A percentile compares a stretch with the other conserved stretches of the same genome.
phyloP scores from a whole-genome alignment of 2,329 filamentous ascomycete genomes.

The Tolypocladium tropicale region DNA sequence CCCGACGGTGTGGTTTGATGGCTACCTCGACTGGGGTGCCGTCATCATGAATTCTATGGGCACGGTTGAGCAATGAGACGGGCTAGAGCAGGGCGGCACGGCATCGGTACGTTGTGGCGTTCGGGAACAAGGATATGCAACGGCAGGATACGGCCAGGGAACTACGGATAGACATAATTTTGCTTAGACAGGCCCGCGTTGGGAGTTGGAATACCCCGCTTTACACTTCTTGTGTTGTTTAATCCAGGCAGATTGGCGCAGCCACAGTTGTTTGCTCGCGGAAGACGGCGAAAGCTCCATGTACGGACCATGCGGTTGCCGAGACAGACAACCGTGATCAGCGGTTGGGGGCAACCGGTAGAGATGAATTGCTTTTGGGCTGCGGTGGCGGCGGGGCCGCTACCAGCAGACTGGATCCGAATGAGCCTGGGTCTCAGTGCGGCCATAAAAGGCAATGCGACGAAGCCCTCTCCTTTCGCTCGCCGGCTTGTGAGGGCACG shows the following conservation, averaged over 20 bases:
- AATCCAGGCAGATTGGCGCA: background rate
- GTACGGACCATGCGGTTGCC: background rate
- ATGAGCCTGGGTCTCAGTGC: background rate
- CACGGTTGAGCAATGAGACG: slow-evolving; percentile 1
- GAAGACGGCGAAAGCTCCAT: background rate
- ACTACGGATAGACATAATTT: background rate
- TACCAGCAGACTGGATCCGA: background rate
- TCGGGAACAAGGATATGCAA: background rate
- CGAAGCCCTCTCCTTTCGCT: background rate
- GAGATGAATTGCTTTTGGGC: background rate
- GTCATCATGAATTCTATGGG: slow-evolving; percentile 21
- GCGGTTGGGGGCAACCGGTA: background rate
- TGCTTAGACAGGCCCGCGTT: background rate
- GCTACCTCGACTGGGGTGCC: slow-evolving; percentile 23
- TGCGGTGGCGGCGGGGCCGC: background rate
- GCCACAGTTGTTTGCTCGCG: background rate
- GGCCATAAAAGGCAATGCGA: background rate
- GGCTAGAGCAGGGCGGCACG: background rate
- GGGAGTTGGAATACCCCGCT: background rate
- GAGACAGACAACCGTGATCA: background rate
- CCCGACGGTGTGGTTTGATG: slow-evolving; percentile 24
- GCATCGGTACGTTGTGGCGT: background rate
- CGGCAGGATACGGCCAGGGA: background rate
- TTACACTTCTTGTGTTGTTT: background rate
- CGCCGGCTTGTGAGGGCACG: background rate